Conservation (phyloP, 1,284 basidiomycete species). For the Sporisorium exsertum region DNA sequence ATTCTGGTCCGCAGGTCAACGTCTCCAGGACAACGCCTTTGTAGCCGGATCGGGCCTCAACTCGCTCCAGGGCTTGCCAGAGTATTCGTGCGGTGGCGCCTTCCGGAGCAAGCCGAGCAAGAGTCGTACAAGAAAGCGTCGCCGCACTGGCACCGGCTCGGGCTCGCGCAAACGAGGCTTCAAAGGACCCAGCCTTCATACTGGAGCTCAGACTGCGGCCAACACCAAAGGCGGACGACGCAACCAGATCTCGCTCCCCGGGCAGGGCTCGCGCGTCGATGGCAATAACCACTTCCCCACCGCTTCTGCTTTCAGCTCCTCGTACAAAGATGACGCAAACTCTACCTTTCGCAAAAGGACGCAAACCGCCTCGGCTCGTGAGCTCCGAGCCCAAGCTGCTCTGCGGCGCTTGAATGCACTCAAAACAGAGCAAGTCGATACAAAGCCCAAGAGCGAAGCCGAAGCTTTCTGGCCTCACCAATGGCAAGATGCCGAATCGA, state of each 20-base stretch:
- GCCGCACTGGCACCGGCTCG: slow-evolving; percentile 13
- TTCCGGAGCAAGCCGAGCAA: slow-evolving; percentile 40
- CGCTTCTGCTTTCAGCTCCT: slow-evolving; percentile 31
- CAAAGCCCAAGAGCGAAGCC: background rate
- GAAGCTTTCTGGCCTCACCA: slow-evolving; percentile 13
- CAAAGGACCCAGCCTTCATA: slow-evolving; percentile 52
- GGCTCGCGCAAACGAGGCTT: slow-evolving; percentile 31
- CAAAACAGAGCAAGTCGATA: slow-evolving; percentile 7
- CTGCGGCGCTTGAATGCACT: slow-evolving; percentile 23
- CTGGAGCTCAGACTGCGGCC: slow-evolving; percentile 57
- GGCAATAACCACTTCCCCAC: slow-evolving; percentile 44
- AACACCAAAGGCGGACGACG: slow-evolving; percentile 46
- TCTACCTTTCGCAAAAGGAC: slow-evolving; percentile 58
- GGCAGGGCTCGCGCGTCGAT: slow-evolving; percentile 53
- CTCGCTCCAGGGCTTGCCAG: slow-evolving; percentile 44
- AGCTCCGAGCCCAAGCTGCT: slow-evolving; percentile 49
- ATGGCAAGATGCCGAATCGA: background rate
- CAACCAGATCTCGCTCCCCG: slow-evolving; percentile 30
- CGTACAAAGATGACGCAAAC: slow-evolving; percentile 55
- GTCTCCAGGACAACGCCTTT: slow-evolving; percentile 45
- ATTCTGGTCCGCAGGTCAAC: slow-evolving; percentile 57
- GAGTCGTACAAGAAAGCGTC: slow-evolving; percentile 18
- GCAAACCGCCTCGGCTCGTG: slow-evolving; percentile 37
- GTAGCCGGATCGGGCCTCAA: slow-evolving; percentile 41
- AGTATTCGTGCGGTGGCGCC: slow-evolving; percentile 57